Percentiles rank a stretch among this genome's conserved stretches.
Conservation (phyloP, 1,284 basidiomycete genomes). For the Boletus semigastroideus region DNA sequence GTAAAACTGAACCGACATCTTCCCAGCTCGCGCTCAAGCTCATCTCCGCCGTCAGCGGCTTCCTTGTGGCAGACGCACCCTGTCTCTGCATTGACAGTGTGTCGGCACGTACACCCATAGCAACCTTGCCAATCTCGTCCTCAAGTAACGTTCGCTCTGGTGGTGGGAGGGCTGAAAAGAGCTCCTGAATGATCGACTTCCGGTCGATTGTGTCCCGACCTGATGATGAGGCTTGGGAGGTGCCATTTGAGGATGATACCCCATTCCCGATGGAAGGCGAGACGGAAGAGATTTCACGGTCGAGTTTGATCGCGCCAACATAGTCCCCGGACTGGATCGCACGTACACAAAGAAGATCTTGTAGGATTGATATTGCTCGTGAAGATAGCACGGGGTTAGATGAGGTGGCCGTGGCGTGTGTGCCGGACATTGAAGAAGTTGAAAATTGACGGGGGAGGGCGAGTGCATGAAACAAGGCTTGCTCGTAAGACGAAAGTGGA, state of each 20-base stretch:
- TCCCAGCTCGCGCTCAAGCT: conserved; percentile 56
- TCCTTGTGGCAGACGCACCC: conserved; percentile 9
- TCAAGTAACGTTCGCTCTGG: conserved; percentile 58
- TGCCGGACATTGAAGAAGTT: conserved; percentile 18
- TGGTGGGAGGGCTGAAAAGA: conserved; percentile 57
- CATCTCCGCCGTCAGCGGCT: conserved; percentile 12
- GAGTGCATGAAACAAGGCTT: conserved; percentile 52
- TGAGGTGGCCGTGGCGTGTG: conserved; percentile 20
- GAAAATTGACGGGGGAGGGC: conserved; percentile 51
- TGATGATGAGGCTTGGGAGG: conserved; percentile 3
- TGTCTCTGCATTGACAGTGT: conserved; percentile 7
- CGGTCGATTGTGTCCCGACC: conserved; percentile 42
- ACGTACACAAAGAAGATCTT: conserved; percentile 80
- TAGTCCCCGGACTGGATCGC: conserved; percentile 76
- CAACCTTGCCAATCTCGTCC: conserved; percentile 41
- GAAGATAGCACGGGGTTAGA: conserved; percentile 19
- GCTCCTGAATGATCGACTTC: conserved; percentile 67
- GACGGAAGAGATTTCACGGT: conserved; percentile 54
- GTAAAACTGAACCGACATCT: conserved; percentile 24
- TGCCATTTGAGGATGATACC: conserved; percentile 21
- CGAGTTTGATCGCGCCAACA: conserved; percentile 71
- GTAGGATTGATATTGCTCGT: conserved; percentile 57
- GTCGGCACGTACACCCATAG: conserved; percentile 17
- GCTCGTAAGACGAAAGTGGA: conserved; percentile 64
- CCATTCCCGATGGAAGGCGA: conserved; percentile 6